Base-by-base conservation (phyloP, 2,329 filamentous ascomycete species). In the Alternaria sp. region DNA sequence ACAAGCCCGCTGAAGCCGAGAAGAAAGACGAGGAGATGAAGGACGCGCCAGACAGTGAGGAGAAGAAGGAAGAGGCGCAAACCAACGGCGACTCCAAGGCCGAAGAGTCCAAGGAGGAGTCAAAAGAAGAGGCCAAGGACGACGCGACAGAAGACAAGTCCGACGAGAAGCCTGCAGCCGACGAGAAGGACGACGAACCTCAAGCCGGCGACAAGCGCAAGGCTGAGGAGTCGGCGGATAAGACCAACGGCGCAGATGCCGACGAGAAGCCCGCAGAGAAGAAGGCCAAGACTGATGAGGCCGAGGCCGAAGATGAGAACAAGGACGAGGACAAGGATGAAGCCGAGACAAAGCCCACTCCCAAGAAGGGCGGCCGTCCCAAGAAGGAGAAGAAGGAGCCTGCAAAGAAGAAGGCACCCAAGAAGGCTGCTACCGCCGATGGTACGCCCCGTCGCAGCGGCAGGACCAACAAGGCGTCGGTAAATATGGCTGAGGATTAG, bases 341-440 rank as follows among this genome's bases (percentile, higher is more conserved):
- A 54, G n/a, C 61, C 50, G 70, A 75, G 54, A 67, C 71, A 32
- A 74, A 75, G 59, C 72, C 74, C 9, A 43, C 59, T 8, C 30
- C 48, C 18, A 76, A 78, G 56, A 73, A 73, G 51, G 75, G 74
- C 51, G 81, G 81, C 43, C 76, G 81, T 44, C 80, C 81, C 32
- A 81, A 73, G 66, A 74, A 74, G 54, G 75, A 78, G 45, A 78
- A 81, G 74, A 81, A 80, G 58, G 76, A 81, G 49, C 70, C 78
- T 30, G 73, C 65, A 16, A 71, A 72, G 68, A 83, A 84, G 76
- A 80, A 77, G 65, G 72, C 79, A 67, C 79, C 82, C 30, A 84
- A 85, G 80, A 80, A 80, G 68, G 81, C 83, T 34, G 82, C 83
- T 11, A 84, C 83, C 30, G 82, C 79, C 52, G 77, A 80, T 56